Percentiles rank a stretch among this genome's conserved stretches.
These are phyloP conservation scores for Penicillium sp. DNA, from an alignment of 2,329 filamentous ascomycete species.

Conservation along the genomic window DNA sequence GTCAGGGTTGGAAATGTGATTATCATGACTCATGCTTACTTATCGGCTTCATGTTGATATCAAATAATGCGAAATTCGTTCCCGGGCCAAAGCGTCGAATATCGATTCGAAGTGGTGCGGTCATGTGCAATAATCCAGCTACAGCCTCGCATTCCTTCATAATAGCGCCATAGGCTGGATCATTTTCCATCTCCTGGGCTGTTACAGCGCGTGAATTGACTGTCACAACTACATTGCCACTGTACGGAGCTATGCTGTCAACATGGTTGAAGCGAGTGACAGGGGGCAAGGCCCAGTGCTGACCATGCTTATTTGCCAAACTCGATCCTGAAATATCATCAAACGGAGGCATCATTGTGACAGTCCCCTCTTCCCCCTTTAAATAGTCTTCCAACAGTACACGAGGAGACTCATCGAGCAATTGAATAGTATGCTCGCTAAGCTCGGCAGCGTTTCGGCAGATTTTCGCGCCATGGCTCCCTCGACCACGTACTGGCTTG, in stretches of 20 bases:
- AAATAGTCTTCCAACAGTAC: conserved; percentile 57
- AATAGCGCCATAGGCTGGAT: conserved; percentile 38
- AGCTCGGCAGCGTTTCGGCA: conserved; percentile 42
- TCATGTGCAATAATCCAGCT: conserved; percentile 45
- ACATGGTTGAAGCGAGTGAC: conserved; percentile 55
- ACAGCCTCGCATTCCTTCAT: conserved; percentile 47
- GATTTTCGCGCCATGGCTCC: conserved; percentile 56
- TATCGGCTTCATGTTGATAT: conserved; percentile 59
- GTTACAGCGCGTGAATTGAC: conserved; percentile 51
- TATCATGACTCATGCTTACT: too few relatives aligned
- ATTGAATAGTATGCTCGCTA: conserved; percentile 33
- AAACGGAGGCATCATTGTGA: conserved; percentile 58
- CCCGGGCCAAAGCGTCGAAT: conserved; percentile 44
- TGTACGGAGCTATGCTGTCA: conserved; percentile 55
- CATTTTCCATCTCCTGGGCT: conserved; percentile 32
- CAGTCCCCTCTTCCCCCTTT: conserved; percentile 53
- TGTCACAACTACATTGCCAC: conserved; percentile 53
- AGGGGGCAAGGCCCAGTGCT: conserved; percentile 52
- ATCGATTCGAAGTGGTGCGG: conserved; percentile 54
- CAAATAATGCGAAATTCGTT: conserved; percentile 52
- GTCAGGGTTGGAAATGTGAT: too few relatives aligned
- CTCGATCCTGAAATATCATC: too few relatives aligned
- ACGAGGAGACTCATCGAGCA: conserved; percentile 42
- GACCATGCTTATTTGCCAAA: conserved; percentile 5
- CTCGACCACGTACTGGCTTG: conserved; percentile 55